Percentiles rank a stretch among this genome's conserved stretches.
Conservation (phyloP, 2,329 filamentous ascomycete genomes). For the Ophiostoma sp. region DNA sequence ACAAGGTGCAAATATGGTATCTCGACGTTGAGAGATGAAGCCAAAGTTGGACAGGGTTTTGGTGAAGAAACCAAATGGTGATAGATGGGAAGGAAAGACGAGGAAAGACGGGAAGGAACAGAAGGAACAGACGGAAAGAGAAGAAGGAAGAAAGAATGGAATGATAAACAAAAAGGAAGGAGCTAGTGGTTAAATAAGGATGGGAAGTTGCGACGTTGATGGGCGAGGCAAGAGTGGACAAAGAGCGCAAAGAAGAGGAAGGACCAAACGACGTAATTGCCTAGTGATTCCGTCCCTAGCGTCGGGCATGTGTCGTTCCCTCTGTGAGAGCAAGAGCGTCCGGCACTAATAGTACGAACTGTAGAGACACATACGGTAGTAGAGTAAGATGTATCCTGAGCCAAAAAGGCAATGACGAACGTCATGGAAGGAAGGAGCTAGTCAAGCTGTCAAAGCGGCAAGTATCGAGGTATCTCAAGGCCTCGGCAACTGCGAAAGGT, state of each 20-base stretch:
- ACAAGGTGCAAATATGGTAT: background rate
- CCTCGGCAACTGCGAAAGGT: conserved; percentile 2
- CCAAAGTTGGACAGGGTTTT: background rate
- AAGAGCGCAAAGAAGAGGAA: conserved; percentile 15
- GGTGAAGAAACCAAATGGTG: background rate
- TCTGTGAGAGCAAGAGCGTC: too few species aligned
- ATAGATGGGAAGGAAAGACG: background rate
- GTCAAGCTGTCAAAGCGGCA: conserved; percentile 1
- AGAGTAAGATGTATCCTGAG: background rate
- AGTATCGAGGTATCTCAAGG: background rate
- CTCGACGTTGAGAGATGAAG: background rate
- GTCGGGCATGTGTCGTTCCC: too few species aligned
- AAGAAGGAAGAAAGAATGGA: background rate
- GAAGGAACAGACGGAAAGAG: background rate
- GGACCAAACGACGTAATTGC: conserved; percentile 14
- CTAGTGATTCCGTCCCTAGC: background rate
- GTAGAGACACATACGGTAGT: background rate
- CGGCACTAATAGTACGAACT: too few species aligned
- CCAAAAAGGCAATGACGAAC: background rate
- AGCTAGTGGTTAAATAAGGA: conserved; percentile 12
- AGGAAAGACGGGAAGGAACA: too few species aligned
- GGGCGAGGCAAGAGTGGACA: background rate
- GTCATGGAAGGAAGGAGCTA: conserved; percentile 17
- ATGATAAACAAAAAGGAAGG: conserved; percentile 12
- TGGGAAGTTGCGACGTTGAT: background rate